Evolutionary conservation across 495 filamentous ascomycete genomes (phyloP).

Genomic region (Neurospora sublineolata): DNA sequence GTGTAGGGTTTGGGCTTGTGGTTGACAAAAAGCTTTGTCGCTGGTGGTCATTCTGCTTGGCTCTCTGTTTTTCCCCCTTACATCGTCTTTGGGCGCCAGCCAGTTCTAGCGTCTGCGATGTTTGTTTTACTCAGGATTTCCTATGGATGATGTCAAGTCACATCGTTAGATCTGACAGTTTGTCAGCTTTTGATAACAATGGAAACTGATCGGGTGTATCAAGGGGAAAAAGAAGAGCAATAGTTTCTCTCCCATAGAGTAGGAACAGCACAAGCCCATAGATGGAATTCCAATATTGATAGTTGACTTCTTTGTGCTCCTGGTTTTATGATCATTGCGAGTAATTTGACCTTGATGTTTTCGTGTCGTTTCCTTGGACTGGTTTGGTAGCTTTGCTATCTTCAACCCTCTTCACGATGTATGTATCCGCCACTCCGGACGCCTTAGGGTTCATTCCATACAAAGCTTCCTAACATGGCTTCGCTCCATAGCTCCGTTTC

Average conservation of each 20-base stretch:
- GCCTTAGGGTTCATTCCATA: no score
- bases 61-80: neutral
- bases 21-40: neutral
- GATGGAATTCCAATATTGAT: neutral
- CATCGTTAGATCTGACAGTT: neutral
- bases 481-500: neutral
- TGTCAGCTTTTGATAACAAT: neutral
- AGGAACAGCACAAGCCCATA: neutral
- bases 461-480: no score
- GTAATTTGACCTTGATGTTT: neutral
- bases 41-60: neutral
- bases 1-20: neutral
- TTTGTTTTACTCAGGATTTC: neutral
- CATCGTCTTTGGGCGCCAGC: neutral
- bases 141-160: neutral
- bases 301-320: neutral
- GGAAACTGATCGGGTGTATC: neutral
- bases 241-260: neutral
- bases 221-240: neutral
- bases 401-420: no score
- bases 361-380: neutral
- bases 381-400: no score
- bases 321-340: neutral
- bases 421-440: no score
- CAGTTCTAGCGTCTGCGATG: neutral